Evolutionary conservation across 345 rosid genomes (phyloP), one percentile per base, ranked within the genome.

Genomic region (Acer campestre): DNA sequence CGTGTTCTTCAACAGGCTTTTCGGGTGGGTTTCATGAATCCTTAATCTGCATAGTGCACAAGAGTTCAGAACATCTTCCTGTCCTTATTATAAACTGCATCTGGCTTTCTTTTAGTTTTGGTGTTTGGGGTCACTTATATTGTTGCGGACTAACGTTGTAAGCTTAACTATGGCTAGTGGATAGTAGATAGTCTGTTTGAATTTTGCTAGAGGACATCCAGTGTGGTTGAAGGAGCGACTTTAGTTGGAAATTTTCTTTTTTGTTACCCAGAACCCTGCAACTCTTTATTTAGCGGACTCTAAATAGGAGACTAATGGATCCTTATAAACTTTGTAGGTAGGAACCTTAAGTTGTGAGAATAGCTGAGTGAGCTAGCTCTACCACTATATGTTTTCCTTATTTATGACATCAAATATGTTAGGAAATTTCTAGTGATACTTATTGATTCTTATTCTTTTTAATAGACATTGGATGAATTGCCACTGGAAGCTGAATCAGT

Each of bases 1-100:
- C 83, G 92, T 55, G 90, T 90, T 73, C 98, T 97, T 71, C 98
- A 92, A 78, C 99, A 93, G 79, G 99, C 99, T 67, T 90, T 91
- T 84, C 84, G 91, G 90, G 98, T 94, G 76, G 78, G 89, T 84
- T 78, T 79, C 75, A 40, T 38, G 17, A 44, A 64, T 75, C 44
- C 40, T 7, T 79, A 1, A 23, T 76, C 25, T 67, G 9, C 48
- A 10, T 74, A 10, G 22, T 18, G 55, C 13, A 46, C 61, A 74
- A 7, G 16, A 61, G 14, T 61, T 6, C 2, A 22, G 64, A 61
- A 61, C 7, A 10, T n/a, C 11, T 29, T 46, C 38, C 3, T 62
- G 2, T 62, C 35, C 62, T 38, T 44, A 23, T 48, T 74, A 10
- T 44, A 14, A 46, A 17, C 61, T 27, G 23, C 18, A 27, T 13